Evolutionary conservation across 495 filamentous ascomycete genomes (phyloP).

Genomic region (Evernia prunastri): DNA sequence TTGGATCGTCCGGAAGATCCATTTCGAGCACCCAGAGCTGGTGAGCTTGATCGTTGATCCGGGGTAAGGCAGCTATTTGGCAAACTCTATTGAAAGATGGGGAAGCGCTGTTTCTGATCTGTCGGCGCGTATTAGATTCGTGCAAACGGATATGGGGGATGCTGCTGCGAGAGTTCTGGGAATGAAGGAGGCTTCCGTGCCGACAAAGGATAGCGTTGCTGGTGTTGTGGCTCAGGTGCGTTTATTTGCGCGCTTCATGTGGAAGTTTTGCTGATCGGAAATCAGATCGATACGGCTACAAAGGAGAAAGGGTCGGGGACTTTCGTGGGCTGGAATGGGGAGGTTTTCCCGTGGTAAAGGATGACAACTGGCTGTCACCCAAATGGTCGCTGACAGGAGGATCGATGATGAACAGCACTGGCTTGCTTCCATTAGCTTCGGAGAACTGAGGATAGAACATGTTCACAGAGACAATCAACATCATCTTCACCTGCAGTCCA

Average conservation of each 20-base stretch:
- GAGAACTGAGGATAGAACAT: too few species aligned
- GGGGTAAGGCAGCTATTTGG: constrained; percentile 15
- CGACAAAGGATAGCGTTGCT: constrained; percentile 33
- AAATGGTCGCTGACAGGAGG: background rate
- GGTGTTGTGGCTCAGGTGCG: constrained; percentile 31
- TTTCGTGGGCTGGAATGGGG: constrained; percentile 5
- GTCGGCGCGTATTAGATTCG: constrained; percentile 31
- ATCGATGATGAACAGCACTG: too few species aligned
- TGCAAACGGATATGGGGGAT: constrained; percentile 44
- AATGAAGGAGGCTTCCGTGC: constrained; percentile 30
- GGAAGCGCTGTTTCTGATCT: background rate
- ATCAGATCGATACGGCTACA: constrained; percentile 8
- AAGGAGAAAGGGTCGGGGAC: constrained; percentile 9
- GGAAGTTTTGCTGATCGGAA: background rate
- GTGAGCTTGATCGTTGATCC: constrained; percentile 25
- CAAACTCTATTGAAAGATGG: background rate
- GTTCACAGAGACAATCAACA: too few species aligned
- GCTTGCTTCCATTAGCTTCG: too few species aligned
- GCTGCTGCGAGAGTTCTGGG: constrained; percentile 34
- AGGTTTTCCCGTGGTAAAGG: constrained; percentile 12
- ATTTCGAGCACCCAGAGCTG: constrained; percentile 36
- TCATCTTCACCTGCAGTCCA: too few species aligned
- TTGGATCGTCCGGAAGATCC: constrained; percentile 34
- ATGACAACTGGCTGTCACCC: background rate
- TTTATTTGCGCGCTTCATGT: background rate